Base-by-base conservation (phyloP, 371 early-diverging fungal species). In the Entomophthora muscae region DNA sequence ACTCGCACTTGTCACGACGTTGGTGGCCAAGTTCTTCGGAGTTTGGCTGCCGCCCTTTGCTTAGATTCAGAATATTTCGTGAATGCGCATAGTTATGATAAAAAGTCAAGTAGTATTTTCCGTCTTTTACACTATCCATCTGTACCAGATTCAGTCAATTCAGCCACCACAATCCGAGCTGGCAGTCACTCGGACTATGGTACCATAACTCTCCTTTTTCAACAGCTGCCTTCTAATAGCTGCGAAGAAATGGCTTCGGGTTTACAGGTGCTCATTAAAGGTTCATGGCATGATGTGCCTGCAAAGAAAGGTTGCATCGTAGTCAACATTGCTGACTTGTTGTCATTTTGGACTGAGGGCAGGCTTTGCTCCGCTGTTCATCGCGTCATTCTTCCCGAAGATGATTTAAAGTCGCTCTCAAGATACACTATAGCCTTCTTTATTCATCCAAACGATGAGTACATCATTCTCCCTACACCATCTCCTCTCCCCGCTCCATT, bases 131-230 rank as follows among this genome's bases (percentile, higher is more conserved):
- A 59, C 42, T 59, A 59, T 29, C 60, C 60, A n/a, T 5, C 60
- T 32, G 5, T 29, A 7, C 10, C 12, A 5, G 23, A 30, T 3
- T 32, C 13, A 21, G 33, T 30, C 17, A 27, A 59, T 32, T 30
- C 7, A 32, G 22, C 31, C 31, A 32, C 0, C 3, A 33, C 24
- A 33, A 32, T 33, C 5, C 12, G 60, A 32, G 60, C 60, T 59
- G 60, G 42, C 31, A 59, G 59, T 26, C 59, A 59, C 42, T 59
- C 59, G 1, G 59, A 59, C 24, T 59, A 59, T 29, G 59, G 59
- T n/a, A 27, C 32, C 17, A 10, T 59, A 59, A 59, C 59, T 22
- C 24, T 59, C n/a, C 33, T 59, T 2, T 59, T 59, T 22, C 57
- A 57, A 27, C 28, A 12, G 5, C n/a, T n/a, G n/a, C 27, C 12